Conservation (phyloP, 129 eudicot species). For the Tagetes patula region DNA sequence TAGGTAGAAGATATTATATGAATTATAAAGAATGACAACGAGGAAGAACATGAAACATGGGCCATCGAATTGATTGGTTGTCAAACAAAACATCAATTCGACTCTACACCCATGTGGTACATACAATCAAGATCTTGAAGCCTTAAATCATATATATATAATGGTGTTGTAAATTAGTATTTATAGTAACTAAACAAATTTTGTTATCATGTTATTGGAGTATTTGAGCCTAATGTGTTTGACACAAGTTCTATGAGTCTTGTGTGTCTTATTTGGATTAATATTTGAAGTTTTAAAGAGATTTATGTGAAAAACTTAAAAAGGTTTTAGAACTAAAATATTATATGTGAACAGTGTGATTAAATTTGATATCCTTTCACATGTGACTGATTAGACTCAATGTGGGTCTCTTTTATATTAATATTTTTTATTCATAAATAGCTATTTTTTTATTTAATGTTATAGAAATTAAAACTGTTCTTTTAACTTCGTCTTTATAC, state of each 20-base stretch:
- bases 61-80: slow-evolving; percentile 35
- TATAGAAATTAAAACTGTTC: too few relatives aligned
- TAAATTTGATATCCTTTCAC: not conserved
- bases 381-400: slow-evolving; percentile 6
- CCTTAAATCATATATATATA: not conserved
- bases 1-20: slow-evolving; percentile 29
- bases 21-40: slow-evolving; percentile 34
- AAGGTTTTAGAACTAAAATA: not conserved
- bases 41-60: slow-evolving; percentile 28
- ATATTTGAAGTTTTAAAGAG: not conserved
- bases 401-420: too few relatives aligned
- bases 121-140: slow-evolving; percentile 5
- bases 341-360: not conserved
- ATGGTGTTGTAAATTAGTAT: not conserved
- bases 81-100: slow-evolving; percentile 34
- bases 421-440: too few relatives aligned
- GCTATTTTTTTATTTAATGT: too few relatives aligned
- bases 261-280: not conserved
- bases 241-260: not conserved
- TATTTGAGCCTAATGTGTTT: not conserved
- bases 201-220: not conserved
- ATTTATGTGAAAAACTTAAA: not conserved
- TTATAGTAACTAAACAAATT: not conserved
- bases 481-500: too few relatives aligned
- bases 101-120: slow-evolving; percentile 37